A percentile compares a stretch with the other conserved stretches of the same genome.
Evolutionary conservation across 2,329 filamentous ascomycete genomes (phyloP).

Genomic region (Trichoderma sp.): DNA sequence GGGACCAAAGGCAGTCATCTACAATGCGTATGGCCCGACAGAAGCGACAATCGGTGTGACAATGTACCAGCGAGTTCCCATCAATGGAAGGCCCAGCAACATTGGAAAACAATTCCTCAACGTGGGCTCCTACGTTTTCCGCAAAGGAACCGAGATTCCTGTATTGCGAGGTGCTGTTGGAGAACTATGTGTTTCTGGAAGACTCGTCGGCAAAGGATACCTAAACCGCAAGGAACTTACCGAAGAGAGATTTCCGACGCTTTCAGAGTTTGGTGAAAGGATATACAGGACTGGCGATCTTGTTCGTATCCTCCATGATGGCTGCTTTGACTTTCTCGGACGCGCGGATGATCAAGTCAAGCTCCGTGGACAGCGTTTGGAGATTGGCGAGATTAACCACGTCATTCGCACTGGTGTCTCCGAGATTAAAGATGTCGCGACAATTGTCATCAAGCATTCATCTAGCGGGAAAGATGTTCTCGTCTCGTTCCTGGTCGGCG

Average conservation of each 20-base stretch:
- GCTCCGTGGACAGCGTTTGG: slow-evolving; percentile 81
- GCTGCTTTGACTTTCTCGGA: slow-evolving; percentile 83
- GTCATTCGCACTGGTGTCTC: slow-evolving; percentile 65
- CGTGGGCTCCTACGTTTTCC: slow-evolving; percentile 79
- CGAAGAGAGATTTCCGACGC: slow-evolving; percentile 68
- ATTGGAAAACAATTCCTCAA: slow-evolving; percentile 87
- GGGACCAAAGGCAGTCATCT: slow-evolving; percentile 78
- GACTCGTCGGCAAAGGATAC: slow-evolving; percentile 87
- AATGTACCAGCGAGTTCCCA: slow-evolving; percentile 79
- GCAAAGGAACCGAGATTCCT: slow-evolving; percentile 66
- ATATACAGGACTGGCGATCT: slow-evolving; percentile 90
- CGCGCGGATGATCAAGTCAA: slow-evolving; percentile 92
- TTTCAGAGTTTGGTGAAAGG: slow-evolving; percentile 57
- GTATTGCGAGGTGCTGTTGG: slow-evolving; percentile 79
- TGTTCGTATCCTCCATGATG: slow-evolving; percentile 77
- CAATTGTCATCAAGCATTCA: slow-evolving; percentile 70
- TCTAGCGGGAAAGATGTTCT: slow-evolving; percentile 79
- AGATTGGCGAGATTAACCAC: slow-evolving; percentile 89
- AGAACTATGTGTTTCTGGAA: slow-evolving; percentile 85
- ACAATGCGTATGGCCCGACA: slow-evolving; percentile 91
- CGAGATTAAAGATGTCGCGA: slow-evolving; percentile 68
- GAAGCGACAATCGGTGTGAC: slow-evolving; percentile 93
- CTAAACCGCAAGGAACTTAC: slow-evolving; percentile 80
- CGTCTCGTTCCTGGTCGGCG: slow-evolving; percentile 66
- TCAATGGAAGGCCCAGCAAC: slow-evolving; percentile 79